Conservation (phyloP, 139 green algal genomes). For the Zygnema circumcarinatum region DNA sequence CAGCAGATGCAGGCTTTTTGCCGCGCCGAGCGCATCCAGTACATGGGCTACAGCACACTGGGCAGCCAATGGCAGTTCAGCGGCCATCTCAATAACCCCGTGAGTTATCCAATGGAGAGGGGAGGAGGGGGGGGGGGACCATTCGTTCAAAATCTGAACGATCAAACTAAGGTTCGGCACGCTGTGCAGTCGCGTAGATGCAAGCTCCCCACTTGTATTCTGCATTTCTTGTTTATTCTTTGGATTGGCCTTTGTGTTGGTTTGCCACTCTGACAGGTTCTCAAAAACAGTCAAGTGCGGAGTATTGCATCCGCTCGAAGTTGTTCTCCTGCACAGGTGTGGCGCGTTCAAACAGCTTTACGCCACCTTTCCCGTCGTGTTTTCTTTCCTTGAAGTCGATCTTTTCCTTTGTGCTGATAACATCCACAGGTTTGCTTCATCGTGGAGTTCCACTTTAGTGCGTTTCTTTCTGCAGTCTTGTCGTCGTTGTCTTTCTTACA, state of each 20-base stretch:
- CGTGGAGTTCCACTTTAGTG: too few species aligned
- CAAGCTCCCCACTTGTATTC: background rate
- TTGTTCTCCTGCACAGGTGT: background rate
- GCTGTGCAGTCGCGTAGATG: background rate
- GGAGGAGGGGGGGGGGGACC: background rate
- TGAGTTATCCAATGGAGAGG: constrained; percentile 42
- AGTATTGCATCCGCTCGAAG: background rate
- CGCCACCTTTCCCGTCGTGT: too few species aligned
- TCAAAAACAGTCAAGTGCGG: background rate
- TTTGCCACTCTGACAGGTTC: background rate
- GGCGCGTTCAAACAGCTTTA: too few species aligned
- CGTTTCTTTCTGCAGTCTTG: too few species aligned
- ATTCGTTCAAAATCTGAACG: background rate
- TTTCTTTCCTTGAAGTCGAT: too few species aligned
- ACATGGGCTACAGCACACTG: constrained; percentile 74
- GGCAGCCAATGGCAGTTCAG: constrained; percentile 75
- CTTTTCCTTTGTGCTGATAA: too few species aligned
- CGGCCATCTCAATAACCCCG: constrained; percentile 65
- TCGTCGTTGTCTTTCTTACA: too few species aligned
- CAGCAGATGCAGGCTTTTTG: constrained; percentile 65
- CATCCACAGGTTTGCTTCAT: too few species aligned
- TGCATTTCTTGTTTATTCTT: background rate
- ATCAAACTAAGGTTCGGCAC: background rate
- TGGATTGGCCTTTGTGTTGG: background rate
- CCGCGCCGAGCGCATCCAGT: constrained; percentile 57